These are phyloP conservation scores for Dalbergia oliveri DNA, from an alignment of 306 rosid species.

Conservation along the genomic window DNA sequence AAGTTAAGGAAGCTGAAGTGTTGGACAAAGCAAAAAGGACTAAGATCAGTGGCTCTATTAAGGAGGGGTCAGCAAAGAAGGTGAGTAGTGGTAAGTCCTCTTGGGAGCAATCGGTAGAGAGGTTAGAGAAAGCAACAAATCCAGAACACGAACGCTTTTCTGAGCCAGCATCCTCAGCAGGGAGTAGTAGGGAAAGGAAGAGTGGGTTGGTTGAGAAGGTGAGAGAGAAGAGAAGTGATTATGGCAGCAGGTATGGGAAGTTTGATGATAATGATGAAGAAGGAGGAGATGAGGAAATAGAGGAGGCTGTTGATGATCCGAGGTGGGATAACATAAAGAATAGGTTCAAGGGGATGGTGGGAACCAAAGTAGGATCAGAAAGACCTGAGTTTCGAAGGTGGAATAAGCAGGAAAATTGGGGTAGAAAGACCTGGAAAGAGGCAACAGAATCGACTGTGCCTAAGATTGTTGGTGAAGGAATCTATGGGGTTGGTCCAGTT, in stretches of 20 bases:
- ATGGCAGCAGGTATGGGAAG: slow-evolving; percentile 40
- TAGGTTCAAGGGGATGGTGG: slow-evolving; percentile 62
- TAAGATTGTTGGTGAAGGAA: slow-evolving; percentile 84
- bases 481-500: slow-evolving; percentile 96
- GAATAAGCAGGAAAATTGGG: slow-evolving; percentile 86
- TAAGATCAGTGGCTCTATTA: slow-evolving; percentile 47
- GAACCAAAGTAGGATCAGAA: slow-evolving; percentile 57
- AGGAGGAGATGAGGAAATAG: slow-evolving; percentile 63
- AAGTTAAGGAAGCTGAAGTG: slow-evolving; percentile 43
- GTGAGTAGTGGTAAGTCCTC: slow-evolving; percentile 52
- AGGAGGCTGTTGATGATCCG: slow-evolving; percentile 67
- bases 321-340: slow-evolving; percentile 86
- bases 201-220: slow-evolving; percentile 42
- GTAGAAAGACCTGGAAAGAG: slow-evolving; percentile 87
- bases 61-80: slow-evolving; percentile 52
- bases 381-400: slow-evolving; percentile 77
- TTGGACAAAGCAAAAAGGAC: slow-evolving; percentile 29
- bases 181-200: slow-evolving; percentile 45
- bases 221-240: slow-evolving; percentile 50
- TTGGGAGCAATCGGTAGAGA: slow-evolving; percentile 64
- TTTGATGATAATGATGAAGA: slow-evolving; percentile 55
- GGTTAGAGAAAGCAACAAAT: slow-evolving; percentile 51
- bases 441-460: slow-evolving; percentile 83
- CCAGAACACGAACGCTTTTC: slow-evolving; percentile 46
- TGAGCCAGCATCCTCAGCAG: slow-evolving; percentile 40